These are phyloP conservation scores for Calonectria naviculata DNA, from an alignment of 2,329 filamentous ascomycete species.

Conservation along the genomic window DNA sequence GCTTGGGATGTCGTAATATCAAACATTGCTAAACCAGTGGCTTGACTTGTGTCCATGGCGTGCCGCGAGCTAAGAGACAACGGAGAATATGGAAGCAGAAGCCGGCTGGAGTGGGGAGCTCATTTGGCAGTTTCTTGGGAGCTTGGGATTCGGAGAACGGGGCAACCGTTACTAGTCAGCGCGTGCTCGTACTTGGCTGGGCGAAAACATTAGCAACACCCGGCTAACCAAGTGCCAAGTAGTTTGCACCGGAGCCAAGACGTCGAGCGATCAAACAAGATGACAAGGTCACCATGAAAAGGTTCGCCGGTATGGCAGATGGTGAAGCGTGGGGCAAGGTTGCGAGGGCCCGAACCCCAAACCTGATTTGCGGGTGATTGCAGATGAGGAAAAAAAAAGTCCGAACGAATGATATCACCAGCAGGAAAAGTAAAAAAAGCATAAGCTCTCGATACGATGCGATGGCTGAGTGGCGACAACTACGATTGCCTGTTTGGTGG, in stretches of 20 bases:
- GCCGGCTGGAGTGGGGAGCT: slow-evolving; percentile 4
- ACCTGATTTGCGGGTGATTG: background rate
- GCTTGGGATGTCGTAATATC: slow-evolving; percentile 20
- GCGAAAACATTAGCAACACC: background rate
- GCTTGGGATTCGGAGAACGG: slow-evolving; percentile 2
- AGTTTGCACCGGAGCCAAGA: background rate
- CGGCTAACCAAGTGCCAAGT: background rate
- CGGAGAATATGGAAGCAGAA: slow-evolving; percentile 1
- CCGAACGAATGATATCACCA: background rate
- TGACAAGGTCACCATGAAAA: too few relatives aligned
- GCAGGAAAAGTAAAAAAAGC: background rate
- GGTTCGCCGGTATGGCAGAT: background rate
- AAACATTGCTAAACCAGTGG: slow-evolving; percentile 5
- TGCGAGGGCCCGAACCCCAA: background rate
- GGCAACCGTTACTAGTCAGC: background rate
- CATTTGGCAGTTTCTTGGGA: slow-evolving; percentile 11
- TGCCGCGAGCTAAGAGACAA: background rate
- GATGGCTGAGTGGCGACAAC: slow-evolving; percentile 7
- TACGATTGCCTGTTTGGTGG: background rate
- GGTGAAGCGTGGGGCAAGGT: background rate
- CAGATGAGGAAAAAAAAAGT: background rate
- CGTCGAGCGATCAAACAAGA: background rate
- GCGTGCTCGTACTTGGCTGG: background rate
- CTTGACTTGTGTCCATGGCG: background rate
- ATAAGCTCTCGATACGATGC: slow-evolving; percentile 6